phyloP scores from a whole-genome alignment of 2,329 filamentous ascomycete genomes.

The Cladosporium sp. region DNA sequence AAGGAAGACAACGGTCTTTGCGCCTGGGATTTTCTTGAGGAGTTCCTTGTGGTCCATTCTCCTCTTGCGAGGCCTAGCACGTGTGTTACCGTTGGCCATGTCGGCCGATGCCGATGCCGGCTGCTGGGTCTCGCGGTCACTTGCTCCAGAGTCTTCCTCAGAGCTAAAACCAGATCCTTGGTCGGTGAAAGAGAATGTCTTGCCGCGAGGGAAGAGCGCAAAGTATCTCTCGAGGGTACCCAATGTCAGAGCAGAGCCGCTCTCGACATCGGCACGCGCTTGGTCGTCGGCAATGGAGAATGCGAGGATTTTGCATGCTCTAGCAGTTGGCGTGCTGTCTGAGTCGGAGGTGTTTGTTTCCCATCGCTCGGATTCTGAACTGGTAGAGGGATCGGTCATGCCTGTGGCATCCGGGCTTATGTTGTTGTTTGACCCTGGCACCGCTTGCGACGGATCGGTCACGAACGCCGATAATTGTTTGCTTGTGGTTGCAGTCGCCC shows the following conservation, averaged over 20 bases:
- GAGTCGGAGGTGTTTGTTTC: slow-evolving; percentile 26
- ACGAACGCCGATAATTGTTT: slow-evolving; percentile 16
- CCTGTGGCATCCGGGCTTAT: background rate
- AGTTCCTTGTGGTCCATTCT: slow-evolving; percentile 41
- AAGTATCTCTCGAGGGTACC: slow-evolving; percentile 30
- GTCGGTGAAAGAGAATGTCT: slow-evolving; percentile 32
- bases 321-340: slow-evolving; percentile 23
- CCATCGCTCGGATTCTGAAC: slow-evolving; percentile 9
- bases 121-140: slow-evolving; percentile 28
- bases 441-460: background rate
- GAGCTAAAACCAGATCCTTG: slow-evolving; percentile 28
- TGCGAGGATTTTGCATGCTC: slow-evolving; percentile 28
- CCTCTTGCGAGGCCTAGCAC: slow-evolving; percentile 31
- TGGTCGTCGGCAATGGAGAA: slow-evolving; percentile 28
- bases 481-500: slow-evolving; percentile 25
- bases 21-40: slow-evolving; percentile 38
- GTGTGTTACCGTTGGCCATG: slow-evolving; percentile 19
- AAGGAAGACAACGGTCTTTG: slow-evolving; percentile 51
- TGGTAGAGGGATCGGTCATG: background rate
- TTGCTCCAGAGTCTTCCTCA: slow-evolving; percentile 29
- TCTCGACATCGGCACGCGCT: slow-evolving; percentile 27
- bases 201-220: slow-evolving; percentile 29
- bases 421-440: background rate
- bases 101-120: slow-evolving; percentile 41
- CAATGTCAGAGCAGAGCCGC: slow-evolving; percentile 23